These are phyloP conservation scores for Aureobasidium mangrovei DNA, from an alignment of 2,329 filamentous ascomycete genomes.

Conservation along the genomic window DNA sequence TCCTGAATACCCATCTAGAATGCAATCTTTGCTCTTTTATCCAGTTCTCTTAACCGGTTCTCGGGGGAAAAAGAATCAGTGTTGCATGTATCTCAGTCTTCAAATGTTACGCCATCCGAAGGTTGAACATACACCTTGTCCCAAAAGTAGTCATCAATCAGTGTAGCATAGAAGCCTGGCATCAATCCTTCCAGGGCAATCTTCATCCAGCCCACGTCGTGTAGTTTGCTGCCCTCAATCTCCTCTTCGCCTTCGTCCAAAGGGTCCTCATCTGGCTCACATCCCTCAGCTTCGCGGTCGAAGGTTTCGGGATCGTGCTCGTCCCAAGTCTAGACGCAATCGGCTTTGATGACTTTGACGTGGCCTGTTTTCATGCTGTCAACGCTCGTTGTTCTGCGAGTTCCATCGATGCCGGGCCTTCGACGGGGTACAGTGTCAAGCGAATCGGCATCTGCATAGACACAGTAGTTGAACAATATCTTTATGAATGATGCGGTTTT, in stretches of 20 bases:
- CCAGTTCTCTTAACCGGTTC: no score
- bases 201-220: background rate
- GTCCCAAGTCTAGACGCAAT: background rate
- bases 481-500: background rate
- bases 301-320: background rate
- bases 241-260: background rate
- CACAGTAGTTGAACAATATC: background rate
- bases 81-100: background rate
- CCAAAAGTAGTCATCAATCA: background rate
- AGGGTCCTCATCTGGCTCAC: background rate
- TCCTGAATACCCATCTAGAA: slow-evolving; percentile 4
- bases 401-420: background rate
- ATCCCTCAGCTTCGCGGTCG: background rate
- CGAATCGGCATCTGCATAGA: background rate
- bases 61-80: background rate
- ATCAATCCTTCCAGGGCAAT: background rate
- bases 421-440: background rate
- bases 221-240: background rate
- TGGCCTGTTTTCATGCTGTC: background rate
- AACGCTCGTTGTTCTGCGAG: background rate
- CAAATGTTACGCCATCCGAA: background rate
- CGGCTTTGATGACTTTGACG: background rate
- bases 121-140: background rate
- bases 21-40: background rate
- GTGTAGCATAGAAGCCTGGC: background rate